A percentile compares a stretch with the other conserved stretches of the same genome.
Conservation (phyloP, 768 basidiomycete genomes). For the Suillus tomentosus region DNA sequence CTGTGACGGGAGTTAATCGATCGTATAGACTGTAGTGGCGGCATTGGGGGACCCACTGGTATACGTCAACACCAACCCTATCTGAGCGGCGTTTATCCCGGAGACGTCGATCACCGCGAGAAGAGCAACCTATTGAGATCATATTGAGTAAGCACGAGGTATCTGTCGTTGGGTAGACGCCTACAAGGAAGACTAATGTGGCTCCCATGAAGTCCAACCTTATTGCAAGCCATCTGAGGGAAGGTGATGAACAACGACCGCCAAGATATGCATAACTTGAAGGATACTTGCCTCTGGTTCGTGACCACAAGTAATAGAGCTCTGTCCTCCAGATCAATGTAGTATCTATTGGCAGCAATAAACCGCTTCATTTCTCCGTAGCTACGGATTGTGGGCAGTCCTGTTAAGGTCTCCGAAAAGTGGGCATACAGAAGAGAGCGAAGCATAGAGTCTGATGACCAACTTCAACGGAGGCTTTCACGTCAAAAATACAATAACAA, state of each 20-base stretch:
- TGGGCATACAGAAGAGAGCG: slow-evolving; percentile 77
- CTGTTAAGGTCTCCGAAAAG: slow-evolving; percentile 76
- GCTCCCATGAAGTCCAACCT: slow-evolving; percentile 72
- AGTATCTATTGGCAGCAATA: slow-evolving; percentile 60
- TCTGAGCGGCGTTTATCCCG: slow-evolving; percentile 63
- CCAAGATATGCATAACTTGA: not conserved
- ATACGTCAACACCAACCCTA: slow-evolving; percentile 73
- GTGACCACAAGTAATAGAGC: slow-evolving; percentile 66
- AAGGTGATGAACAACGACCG: not conserved
- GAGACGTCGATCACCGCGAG: slow-evolving; percentile 60
- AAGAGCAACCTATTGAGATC: slow-evolving; percentile 54
- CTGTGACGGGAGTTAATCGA: slow-evolving; percentile 27
- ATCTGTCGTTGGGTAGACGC: slow-evolving; percentile 16
- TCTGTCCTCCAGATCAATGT: slow-evolving; percentile 75
- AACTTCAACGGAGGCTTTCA: not conserved
- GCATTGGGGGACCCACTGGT: slow-evolving; percentile 41
- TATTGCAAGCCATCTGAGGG: slow-evolving; percentile 65
- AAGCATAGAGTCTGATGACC: slow-evolving; percentile 58
- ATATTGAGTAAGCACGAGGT: not conserved
- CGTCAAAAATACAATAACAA: not conserved
- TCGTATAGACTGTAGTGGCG: not conserved
- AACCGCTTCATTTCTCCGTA: slow-evolving; percentile 69
- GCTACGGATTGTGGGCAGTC: slow-evolving; percentile 69
- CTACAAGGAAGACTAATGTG: slow-evolving; percentile 54
- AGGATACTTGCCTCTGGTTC: slow-evolving; percentile 54